Percentiles rank a stretch among this genome's conserved stretches.
Conservation (phyloP, 768 basidiomycete genomes). For the Pholiota microspora region DNA sequence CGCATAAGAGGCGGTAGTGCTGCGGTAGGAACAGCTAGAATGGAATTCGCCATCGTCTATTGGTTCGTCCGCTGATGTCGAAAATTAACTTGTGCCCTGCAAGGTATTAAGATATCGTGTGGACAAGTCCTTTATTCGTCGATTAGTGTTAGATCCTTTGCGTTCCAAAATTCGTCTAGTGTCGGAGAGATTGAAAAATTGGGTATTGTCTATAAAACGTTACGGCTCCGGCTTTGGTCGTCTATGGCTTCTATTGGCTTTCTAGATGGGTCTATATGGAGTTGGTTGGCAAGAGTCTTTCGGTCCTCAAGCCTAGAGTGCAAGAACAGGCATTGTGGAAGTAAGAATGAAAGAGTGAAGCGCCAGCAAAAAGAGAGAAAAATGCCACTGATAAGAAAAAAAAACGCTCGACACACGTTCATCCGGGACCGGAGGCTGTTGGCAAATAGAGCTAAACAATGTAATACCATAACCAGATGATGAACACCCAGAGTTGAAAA, state of each 20-base stretch:
- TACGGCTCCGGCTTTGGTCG: not conserved
- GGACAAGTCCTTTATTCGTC: not conserved
- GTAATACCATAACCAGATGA: not conserved
- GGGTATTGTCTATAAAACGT: slow-evolving; percentile 16
- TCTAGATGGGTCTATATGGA: slow-evolving; percentile 23
- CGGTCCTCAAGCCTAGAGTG: slow-evolving; percentile 46
- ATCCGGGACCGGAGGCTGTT: slow-evolving; percentile 15
- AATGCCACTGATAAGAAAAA: slow-evolving; percentile 13
- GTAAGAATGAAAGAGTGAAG: slow-evolving; percentile 11
- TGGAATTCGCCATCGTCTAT: slow-evolving; percentile 7
- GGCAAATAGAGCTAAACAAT: slow-evolving; percentile 16
- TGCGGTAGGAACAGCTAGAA: slow-evolving; percentile 40
- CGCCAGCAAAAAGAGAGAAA: slow-evolving; percentile 1
- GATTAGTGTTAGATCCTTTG: not conserved
- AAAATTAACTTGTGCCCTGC: slow-evolving; percentile 1
- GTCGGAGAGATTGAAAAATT: slow-evolving; percentile 3
- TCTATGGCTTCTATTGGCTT: slow-evolving; percentile 21
- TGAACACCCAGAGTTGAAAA: no score
- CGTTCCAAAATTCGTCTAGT: not conserved
- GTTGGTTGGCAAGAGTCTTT: slow-evolving; percentile 33
- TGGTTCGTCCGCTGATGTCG: not conserved
- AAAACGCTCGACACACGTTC: slow-evolving; percentile 19
- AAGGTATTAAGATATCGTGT: not conserved
- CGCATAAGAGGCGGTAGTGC: slow-evolving; percentile 57
- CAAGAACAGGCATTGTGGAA: slow-evolving; percentile 48